Conservation (phyloP, 768 basidiomycete species). For the Panaeolus cyanescens region DNA sequence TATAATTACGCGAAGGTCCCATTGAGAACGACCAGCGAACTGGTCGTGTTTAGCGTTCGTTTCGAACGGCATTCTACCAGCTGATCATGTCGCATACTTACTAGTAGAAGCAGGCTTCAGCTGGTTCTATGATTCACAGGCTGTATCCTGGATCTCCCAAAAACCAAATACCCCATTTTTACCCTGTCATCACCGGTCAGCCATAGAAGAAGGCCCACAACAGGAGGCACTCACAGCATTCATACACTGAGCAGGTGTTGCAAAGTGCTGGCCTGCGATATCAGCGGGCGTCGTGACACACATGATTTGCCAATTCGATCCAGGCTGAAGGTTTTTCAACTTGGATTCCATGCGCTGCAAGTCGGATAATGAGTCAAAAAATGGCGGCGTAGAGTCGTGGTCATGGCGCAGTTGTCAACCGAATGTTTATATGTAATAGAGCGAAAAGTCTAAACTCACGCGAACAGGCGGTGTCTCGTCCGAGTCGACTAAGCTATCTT, state of each 20-base stretch:
- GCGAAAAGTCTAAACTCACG: constrained; percentile 3
- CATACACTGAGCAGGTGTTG: constrained; percentile 21
- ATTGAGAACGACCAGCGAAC: neutral
- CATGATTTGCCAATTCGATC: constrained; percentile 32
- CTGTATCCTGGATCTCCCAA: constrained; percentile 15
- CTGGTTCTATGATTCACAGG: constrained; percentile 7
- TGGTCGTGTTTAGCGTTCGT: neutral
- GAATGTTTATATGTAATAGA: neutral
- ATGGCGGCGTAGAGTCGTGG: neutral
- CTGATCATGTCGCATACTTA: neutral
- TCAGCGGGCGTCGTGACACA: constrained; percentile 31
- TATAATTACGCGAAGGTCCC: neutral
- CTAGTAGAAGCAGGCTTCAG: too few relatives aligned
- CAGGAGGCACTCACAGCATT: constrained; percentile 14
- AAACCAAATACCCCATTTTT: constrained; percentile 10
- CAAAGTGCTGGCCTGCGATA: constrained; percentile 23
- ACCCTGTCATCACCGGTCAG: constrained; percentile 1
- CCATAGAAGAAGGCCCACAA: neutral
- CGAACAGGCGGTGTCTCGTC: constrained; percentile 1
- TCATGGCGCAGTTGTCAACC: too few relatives aligned
- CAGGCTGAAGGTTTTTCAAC: constrained; percentile 24
- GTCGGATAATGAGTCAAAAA: neutral
- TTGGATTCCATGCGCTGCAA: constrained; percentile 22
- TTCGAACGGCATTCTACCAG: neutral
- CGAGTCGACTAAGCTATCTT: constrained; percentile 3